Evolutionary conservation across 163 green algal species (phyloP), one percentile per base, ranked within the genome.

Genomic region (Prototheca cutis): DNA sequence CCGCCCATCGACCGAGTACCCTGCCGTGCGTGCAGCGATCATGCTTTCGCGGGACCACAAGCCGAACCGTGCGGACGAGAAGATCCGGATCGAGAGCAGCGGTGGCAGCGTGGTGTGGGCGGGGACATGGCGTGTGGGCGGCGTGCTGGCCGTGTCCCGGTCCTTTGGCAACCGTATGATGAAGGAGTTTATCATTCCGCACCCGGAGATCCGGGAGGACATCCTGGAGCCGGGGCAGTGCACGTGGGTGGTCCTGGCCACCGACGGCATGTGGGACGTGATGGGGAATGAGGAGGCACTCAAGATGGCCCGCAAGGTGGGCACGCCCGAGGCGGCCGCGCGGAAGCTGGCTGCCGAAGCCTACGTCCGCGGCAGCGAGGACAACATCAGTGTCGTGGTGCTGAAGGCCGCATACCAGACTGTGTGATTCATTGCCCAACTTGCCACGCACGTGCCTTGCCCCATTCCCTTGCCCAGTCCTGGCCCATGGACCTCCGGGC

Each of bases 221-320:
- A 21, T 49, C 8, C 58, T 77, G 53, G 21, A 33, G 24, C 6
- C 27, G 19, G 31, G 66, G 62, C 60, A 56, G 56, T 19, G 13
- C 18, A 40, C 30, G 56, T 79, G 53, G 53, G 39, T 95, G 13
- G 78, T 96, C 39, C 57, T 96, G 39, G 88, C 85, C 40, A 83
- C 62, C 21, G 89, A 96, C 71, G 90, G 90, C 19, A 54, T 98
- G 36, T 98, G 90, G 90, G 90, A 98, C 57, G 89, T 95, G 19
- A 62, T 96, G 30, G 67, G 61, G 23, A 95, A 95, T 55, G 63
- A 94, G 78, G 90, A 96, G 27, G 83, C 87, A 8, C 71, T 87
- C 8, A 58, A 61, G 0, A 48, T 94, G 23, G 76, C 69, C 31
- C 31, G 48, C 23, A 48, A 52, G 10, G 5, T 10, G 25, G 29